Percentiles rank a stretch among this genome's conserved stretches.
Conservation (phyloP, 768 basidiomycete species). For the Boletus sensibilis region DNA sequence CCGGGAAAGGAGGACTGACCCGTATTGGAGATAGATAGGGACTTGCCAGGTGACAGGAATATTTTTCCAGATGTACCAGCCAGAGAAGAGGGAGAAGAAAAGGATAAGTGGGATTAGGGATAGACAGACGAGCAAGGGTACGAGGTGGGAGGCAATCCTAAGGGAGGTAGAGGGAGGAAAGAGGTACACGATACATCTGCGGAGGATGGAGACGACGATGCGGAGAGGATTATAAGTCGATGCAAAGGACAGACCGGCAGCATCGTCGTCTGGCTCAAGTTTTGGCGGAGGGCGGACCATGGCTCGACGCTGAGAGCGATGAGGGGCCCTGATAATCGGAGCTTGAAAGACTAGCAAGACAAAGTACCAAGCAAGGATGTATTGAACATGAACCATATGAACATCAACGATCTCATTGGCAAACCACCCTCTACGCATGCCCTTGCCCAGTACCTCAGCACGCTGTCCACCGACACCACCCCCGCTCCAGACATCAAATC, state of each 20-base stretch:
- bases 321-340: slow-evolving; percentile 16
- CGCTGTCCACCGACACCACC: slow-evolving; percentile 28
- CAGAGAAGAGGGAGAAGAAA: slow-evolving; percentile 62
- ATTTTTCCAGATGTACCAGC: slow-evolving; percentile 72
- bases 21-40: slow-evolving; percentile 74
- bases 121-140: slow-evolving; percentile 63
- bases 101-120: slow-evolving; percentile 62
- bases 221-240: slow-evolving; percentile 10
- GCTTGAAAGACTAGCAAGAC: slow-evolving; percentile 15
- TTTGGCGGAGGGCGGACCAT: slow-evolving; percentile 25
- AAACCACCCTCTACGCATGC: slow-evolving; percentile 46
- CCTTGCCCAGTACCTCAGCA: slow-evolving; percentile 44
- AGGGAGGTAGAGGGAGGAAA: slow-evolving; percentile 16
- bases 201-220: neutral
- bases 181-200: slow-evolving; percentile 7
- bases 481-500: slow-evolving; percentile 64
- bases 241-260: neutral
- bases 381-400: neutral
- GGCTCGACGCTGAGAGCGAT: slow-evolving; percentile 7
- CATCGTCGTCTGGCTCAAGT: slow-evolving; percentile 18
- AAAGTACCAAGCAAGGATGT: neutral
- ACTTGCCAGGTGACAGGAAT: slow-evolving; percentile 70
- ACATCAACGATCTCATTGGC: slow-evolving; percentile 46
- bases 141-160: slow-evolving; percentile 53
- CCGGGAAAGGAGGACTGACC: slow-evolving; percentile 45